Percentiles rank a stretch among this genome's conserved stretches.
Conservation (phyloP, 257 asterid species). For the Paulownia fortunei region DNA sequence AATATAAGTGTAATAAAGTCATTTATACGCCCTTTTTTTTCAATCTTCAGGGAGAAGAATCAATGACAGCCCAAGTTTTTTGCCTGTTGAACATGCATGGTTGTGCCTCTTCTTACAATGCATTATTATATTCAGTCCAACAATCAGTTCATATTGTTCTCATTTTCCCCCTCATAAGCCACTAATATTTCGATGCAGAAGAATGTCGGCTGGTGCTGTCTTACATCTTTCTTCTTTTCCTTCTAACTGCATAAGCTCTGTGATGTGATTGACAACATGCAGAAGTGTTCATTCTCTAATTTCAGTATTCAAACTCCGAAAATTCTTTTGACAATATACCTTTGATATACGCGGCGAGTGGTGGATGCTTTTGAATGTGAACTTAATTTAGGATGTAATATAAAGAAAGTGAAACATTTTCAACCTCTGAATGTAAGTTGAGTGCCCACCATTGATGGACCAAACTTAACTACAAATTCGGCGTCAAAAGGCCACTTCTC, state of each 20-base stretch:
- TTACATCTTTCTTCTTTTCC: no score
- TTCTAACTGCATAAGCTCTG: no score
- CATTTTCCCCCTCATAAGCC: no score
- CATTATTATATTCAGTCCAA: no score
- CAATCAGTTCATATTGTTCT: no score
- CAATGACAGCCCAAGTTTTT: background rate
- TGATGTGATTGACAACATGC: no score
- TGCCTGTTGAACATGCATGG: no score
- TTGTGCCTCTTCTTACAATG: no score
- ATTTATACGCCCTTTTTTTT: background rate
- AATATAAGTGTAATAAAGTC: background rate
- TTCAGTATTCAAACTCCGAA: background rate
- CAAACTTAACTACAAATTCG: conserved; percentile 9
- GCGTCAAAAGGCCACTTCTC: conserved; percentile 15
- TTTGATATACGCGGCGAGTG: conserved; percentile 27
- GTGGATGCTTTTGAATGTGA: conserved; percentile 33
- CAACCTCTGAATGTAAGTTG: background rate
- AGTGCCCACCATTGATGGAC: conserved; percentile 34
- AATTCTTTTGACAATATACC: conserved; percentile 2
- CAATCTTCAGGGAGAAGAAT: background rate
- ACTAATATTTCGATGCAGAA: no score
- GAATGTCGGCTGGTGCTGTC: no score
- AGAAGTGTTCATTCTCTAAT: background rate
- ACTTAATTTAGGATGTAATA: background rate
- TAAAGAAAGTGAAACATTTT: background rate